Conservation (phyloP, 495 filamentous ascomycete genomes). For the Talaromyces liani region DNA sequence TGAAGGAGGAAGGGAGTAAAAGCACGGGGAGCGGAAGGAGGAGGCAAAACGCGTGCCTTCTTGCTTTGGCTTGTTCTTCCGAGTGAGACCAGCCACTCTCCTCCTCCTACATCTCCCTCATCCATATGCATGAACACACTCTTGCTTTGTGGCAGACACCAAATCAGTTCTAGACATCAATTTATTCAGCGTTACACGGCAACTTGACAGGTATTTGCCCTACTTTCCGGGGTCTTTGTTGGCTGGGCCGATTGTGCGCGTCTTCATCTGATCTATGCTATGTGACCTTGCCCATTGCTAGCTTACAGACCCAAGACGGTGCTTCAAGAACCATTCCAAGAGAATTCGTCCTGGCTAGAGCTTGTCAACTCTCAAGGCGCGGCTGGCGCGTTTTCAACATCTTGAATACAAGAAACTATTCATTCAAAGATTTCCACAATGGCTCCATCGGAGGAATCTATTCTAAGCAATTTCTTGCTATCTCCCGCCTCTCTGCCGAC, state of each 20-base stretch:
- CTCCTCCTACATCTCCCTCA: background rate
- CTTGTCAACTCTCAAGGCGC: background rate
- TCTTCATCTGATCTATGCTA: background rate
- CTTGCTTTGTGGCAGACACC: background rate
- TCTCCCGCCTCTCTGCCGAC: slow-evolving; percentile 64
- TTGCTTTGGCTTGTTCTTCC: slow-evolving; percentile 2
- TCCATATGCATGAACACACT: background rate
- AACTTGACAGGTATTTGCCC: background rate
- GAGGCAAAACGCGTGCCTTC: slow-evolving; percentile 13
- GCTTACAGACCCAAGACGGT: background rate
- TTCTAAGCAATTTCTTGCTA: slow-evolving; percentile 73
- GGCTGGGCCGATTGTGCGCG: background rate
- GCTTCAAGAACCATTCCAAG: background rate
- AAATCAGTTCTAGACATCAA: background rate
- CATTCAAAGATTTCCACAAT: slow-evolving; percentile 26
- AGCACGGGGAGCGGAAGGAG: slow-evolving; percentile 11
- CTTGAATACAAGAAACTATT: background rate
- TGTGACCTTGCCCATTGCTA: background rate
- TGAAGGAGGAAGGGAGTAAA: slow-evolving; percentile 2
- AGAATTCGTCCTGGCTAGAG: background rate
- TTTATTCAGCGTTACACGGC: background rate
- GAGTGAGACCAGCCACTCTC: background rate
- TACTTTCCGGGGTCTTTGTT: background rate
- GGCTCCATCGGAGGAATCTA: slow-evolving; percentile 63
- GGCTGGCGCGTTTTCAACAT: background rate